Base-by-base conservation (phyloP, 2,329 filamentous ascomycete genomes). In the Leptodontidium sp. region DNA sequence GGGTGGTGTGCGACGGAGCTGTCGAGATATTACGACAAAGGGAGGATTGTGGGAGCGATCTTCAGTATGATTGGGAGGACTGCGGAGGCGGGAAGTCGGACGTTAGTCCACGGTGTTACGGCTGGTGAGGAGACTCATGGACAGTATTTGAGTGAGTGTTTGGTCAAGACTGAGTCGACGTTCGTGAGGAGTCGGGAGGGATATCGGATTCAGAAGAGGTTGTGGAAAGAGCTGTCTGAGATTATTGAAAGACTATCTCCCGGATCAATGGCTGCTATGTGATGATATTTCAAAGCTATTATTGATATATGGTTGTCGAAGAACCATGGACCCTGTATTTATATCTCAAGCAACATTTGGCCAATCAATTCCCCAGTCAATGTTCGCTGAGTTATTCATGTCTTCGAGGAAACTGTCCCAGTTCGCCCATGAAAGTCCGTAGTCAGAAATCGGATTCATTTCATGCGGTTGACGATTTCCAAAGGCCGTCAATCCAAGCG, bases 121-220 rank as follows among this genome's bases (percentile, higher is more conserved):
- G 21, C 21, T 21, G 21, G 21, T 21, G 21, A 21, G 21, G 21
- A 21, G 21, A n/a, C 40, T 67, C 65, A 70, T 53, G 68, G 68
- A 7, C 35, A 43, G 29, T 70, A 70, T 47, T 40, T 70, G 68
- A 67, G 64, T 53, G 68, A 70, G 49, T 66, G 35, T 50, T 12
- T 49, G 35, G 38, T 66, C 1, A 64, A 53, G 47, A 67, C 47
- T 17, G 50, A 61, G 64, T 64, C 40, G 43, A 9, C 17, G 9
- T 59, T 59, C 43, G 68, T 64, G 15, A 64, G 52, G 38, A 69
- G 67, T 57, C 15, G 43, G 52, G 49, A 32, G n/a, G 59, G 68
- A 1, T n/a, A 53, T 14, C 24, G 24, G 14, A 50, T 49, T 4
- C 68, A 66, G 63, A 59, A 66, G 43, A 66, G 32, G 35, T 15